A percentile compares a stretch with the other conserved stretches of the same genome.
These are phyloP conservation scores for Mycena metata DNA, from an alignment of 768 basidiomycete genomes.

Conservation along the genomic window DNA sequence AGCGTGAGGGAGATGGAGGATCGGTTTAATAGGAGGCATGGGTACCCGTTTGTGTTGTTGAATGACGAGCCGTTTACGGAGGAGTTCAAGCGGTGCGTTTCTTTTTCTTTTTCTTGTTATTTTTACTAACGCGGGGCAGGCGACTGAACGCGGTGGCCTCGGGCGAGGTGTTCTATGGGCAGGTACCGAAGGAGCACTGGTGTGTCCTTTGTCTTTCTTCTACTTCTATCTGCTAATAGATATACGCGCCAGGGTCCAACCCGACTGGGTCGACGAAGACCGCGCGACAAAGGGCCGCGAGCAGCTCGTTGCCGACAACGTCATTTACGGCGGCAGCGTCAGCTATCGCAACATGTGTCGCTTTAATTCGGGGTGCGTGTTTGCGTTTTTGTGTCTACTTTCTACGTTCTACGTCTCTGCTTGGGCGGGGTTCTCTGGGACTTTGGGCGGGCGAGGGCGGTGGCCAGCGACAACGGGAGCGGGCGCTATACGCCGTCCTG, in stretches of 20 bases:
- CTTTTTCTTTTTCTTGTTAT: conserved; percentile 9
- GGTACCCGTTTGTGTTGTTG: conserved; percentile 89
- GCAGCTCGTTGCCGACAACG: conserved; percentile 66
- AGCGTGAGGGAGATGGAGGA: conserved; percentile 86
- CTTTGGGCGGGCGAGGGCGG: too few relatives aligned
- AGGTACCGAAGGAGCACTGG: conserved; percentile 79
- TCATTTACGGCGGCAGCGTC: conserved; percentile 59
- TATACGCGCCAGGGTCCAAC: conserved; percentile 55
- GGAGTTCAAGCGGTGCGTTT: conserved; percentile 74
- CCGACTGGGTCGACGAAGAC: conserved; percentile 79
- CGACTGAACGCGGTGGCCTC: conserved; percentile 48
- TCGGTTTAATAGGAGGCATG: conserved; percentile 81
- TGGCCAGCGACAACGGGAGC: too few relatives aligned
- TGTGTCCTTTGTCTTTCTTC: conserved; percentile 31
- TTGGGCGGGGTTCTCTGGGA: background rate
- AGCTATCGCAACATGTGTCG: conserved; percentile 79
- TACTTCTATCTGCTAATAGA: background rate
- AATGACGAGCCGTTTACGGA: conserved; percentile 86
- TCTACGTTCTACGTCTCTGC: background rate
- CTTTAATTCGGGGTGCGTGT: conserved; percentile 72
- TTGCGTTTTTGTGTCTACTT: background rate
- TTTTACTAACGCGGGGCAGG: too few relatives aligned
- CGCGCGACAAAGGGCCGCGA: conserved; percentile 69
- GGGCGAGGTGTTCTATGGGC: conserved; percentile 61
- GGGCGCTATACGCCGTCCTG: too few relatives aligned